Percentiles rank a stretch among this genome's conserved stretches.
These are phyloP conservation scores for Scedosporium apiospermum DNA, from an alignment of 2,329 filamentous ascomycete species.

Conservation along the genomic window DNA sequence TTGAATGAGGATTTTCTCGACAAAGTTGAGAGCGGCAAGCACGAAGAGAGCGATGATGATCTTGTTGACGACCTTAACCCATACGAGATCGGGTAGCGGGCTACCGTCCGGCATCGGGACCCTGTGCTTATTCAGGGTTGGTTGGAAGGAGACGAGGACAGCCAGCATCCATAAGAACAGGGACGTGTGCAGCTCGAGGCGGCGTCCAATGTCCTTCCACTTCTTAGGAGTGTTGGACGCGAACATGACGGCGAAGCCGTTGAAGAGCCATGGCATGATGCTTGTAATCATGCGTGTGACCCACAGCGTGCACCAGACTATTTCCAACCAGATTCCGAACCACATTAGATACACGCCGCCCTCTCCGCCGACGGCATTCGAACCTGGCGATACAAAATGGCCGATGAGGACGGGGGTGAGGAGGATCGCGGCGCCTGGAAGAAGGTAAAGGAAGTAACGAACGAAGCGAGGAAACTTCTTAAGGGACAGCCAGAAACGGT, in stretches of 20 bases:
- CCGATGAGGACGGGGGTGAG: slow-evolving; percentile 37
- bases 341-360: slow-evolving; percentile 74
- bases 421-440: slow-evolving; percentile 34
- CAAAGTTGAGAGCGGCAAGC: slow-evolving; percentile 67
- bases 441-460: slow-evolving; percentile 38
- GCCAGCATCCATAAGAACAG: slow-evolving; percentile 90
- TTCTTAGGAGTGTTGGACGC: slow-evolving; percentile 82
- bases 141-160: slow-evolving; percentile 75
- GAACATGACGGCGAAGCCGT: slow-evolving; percentile 56
- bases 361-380: slow-evolving; percentile 46
- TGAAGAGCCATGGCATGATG: slow-evolving; percentile 37
- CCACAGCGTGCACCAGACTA: slow-evolving; percentile 89
- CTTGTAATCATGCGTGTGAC: slow-evolving; percentile 50
- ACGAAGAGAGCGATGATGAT: slow-evolving; percentile 81
- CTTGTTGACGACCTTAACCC: slow-evolving; percentile 76
- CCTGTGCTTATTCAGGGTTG: slow-evolving; percentile 60
- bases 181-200: slow-evolving; percentile 76
- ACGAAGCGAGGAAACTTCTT: slow-evolving; percentile 40
- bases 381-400: slow-evolving; percentile 24
- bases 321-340: slow-evolving; percentile 94
- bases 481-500: slow-evolving; percentile 33
- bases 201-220: slow-evolving; percentile 80
- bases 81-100: slow-evolving; percentile 28
- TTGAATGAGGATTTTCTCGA: slow-evolving; percentile 90
- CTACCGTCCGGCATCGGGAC: slow-evolving; percentile 18